These are phyloP conservation scores for Venturia oleaginea DNA, from an alignment of 2,329 filamentous ascomycete species.

Conservation along the genomic window DNA sequence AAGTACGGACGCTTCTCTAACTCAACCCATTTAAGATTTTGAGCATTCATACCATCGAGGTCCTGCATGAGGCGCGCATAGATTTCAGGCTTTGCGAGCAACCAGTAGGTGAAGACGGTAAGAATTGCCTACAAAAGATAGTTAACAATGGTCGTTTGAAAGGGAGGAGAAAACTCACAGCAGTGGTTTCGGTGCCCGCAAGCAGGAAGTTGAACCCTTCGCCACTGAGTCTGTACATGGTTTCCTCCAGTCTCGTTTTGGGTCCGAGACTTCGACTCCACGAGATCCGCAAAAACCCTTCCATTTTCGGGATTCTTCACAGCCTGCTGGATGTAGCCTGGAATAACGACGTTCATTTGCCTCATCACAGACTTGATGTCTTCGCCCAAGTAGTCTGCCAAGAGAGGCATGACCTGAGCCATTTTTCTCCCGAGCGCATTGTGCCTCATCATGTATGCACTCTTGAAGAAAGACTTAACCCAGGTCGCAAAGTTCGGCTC, in stretches of 20 bases:
- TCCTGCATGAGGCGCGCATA: slow-evolving; percentile 12
- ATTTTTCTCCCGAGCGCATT: neutral
- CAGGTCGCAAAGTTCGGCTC: slow-evolving; percentile 17
- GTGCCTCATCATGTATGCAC: neutral
- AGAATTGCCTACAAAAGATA: slow-evolving; percentile 12
- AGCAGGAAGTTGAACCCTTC: slow-evolving; percentile 16
- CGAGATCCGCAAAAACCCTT: neutral
- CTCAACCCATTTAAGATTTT: neutral
- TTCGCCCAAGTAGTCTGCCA: neutral
- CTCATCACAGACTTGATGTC: neutral
- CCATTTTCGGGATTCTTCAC: neutral
- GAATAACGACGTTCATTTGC: neutral
- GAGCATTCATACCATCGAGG: slow-evolving; percentile 11
- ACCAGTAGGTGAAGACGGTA: slow-evolving; percentile 15
- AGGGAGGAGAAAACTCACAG: neutral
- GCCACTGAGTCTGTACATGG: slow-evolving; percentile 11
- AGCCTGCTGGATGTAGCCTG: neutral
- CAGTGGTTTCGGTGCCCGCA: slow-evolving; percentile 16
- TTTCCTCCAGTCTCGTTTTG: neutral
- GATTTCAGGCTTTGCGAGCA: slow-evolving; percentile 15
- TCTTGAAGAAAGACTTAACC: slow-evolving; percentile 12
- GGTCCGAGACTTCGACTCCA: neutral
- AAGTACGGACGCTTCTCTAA: slow-evolving; percentile 12
- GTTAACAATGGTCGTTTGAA: neutral
- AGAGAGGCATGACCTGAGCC: slow-evolving; percentile 9